Conservation (phyloP, 2,329 filamentous ascomycete species). For the Chaetomiaceae sp. region DNA sequence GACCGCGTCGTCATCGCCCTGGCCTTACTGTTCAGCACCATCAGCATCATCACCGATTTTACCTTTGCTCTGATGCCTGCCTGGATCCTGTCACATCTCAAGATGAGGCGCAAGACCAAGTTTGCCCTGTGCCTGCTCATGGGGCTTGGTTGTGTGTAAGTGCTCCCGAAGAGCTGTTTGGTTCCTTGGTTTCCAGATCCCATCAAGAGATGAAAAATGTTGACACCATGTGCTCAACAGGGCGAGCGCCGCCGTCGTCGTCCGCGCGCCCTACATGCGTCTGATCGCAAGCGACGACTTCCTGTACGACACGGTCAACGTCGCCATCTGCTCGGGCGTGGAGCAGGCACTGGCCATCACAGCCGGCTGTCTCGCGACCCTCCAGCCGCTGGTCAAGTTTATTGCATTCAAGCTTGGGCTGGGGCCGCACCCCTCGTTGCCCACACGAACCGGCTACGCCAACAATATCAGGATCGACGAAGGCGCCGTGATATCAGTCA, state of each 20-base stretch:
- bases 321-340: conserved; percentile 46
- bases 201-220: background rate
- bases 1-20: conserved; percentile 45
- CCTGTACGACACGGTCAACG: conserved; percentile 39
- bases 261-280: conserved; percentile 34
- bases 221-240: conserved; percentile 26
- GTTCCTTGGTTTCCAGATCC: too few species aligned
- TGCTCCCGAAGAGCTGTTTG: too few species aligned
- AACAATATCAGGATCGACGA: background rate
- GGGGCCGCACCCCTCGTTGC: conserved; percentile 3
- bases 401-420: conserved; percentile 31
- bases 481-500: conserved; percentile 13
- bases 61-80: conserved; percentile 48
- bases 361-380: conserved; percentile 43
- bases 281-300: conserved; percentile 34
- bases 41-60: conserved; percentile 47
- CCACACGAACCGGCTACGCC: background rate
- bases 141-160: conserved; percentile 50
- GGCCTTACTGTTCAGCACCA: conserved; percentile 47
- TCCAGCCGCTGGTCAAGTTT: conserved; percentile 40
- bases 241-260: conserved; percentile 41
- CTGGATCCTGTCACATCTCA: conserved; percentile 49
- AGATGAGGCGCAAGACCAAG: conserved; percentile 51
- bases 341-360: conserved; percentile 46
- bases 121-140: conserved; percentile 48